Conservation (phyloP, 768 basidiomycete species). For the Hebeloma cylindrosporum region DNA sequence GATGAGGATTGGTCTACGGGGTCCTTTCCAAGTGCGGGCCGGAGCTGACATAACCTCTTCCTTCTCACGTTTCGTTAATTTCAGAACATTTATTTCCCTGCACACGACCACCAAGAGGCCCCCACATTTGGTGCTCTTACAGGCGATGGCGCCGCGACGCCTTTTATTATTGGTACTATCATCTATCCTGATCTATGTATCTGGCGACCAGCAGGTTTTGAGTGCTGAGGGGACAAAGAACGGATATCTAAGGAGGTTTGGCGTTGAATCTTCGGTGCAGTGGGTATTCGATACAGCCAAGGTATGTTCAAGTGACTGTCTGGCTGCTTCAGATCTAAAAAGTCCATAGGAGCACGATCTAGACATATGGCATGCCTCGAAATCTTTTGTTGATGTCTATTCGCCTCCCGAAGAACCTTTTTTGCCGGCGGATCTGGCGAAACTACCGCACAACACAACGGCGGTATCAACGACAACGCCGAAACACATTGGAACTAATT, state of each 20-base stretch:
- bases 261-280: slow-evolving; percentile 6
- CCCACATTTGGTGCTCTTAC: not conserved
- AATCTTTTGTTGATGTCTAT: slow-evolving; percentile 51
- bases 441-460: slow-evolving; percentile 23
- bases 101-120: slow-evolving; percentile 6
- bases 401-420: slow-evolving; percentile 26
- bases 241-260: slow-evolving; percentile 17
- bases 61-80: no score
- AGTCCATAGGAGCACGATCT: slow-evolving; percentile 40
- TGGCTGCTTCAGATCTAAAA: not conserved
- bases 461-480: slow-evolving; percentile 16
- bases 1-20: no score
- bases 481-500: slow-evolving; percentile 4
- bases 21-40: no score
- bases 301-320: slow-evolving; percentile 6
- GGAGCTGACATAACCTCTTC: no score
- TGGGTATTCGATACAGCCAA: slow-evolving; percentile 11
- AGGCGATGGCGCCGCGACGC: not conserved
- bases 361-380: slow-evolving; percentile 53
- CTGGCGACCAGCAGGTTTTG: slow-evolving; percentile 13
- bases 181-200: not conserved
- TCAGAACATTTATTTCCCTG: slow-evolving; percentile 1
- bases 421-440: slow-evolving; percentile 23
- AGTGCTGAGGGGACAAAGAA: not conserved
- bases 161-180: not conserved